Base-by-base conservation (phyloP, 2,329 filamentous ascomycete genomes). In the Epicoccum nigrum region DNA sequence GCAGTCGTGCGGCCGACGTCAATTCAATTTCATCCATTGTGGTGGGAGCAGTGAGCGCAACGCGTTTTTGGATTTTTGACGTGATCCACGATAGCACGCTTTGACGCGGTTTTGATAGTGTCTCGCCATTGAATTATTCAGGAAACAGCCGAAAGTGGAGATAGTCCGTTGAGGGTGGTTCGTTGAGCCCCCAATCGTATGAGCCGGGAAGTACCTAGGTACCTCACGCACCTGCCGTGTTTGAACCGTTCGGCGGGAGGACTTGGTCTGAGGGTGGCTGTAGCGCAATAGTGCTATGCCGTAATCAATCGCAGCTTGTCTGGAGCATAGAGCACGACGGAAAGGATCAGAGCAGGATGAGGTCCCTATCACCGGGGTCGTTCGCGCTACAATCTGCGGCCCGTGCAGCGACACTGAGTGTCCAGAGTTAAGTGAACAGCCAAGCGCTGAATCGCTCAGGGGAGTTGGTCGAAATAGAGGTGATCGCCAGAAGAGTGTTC, bases 301-400 rank as follows among this genome's bases (percentile, higher is more conserved):
- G 59, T 55, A 39, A 54, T 49, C 43, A 38, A 45, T 45, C 51
- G 49, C 19, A 37, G 48, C 32, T 37, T 32, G 27, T 45, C 33
- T 45, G 45, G 42, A 51, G 51, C 35, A 33, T 34, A 49, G 45
- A 54, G 34, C 49, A 56, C 53, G 48, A 34, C 48, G 48, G 54
- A 57, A 53, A 59, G 55, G 56, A 61, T 59, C 52, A 48, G 34
- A 54, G 55, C 44, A 58, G 45, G 38, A 54, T 56, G 48, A 59
- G 49, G 51, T 55, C 54, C 47, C 47, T 49, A 48, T 51, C 38
- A 62, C 62, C 60, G 62, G 62, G 48, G 67, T 68, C 62, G 66
- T 71, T 71, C 67, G 59, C 67, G 67, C 67, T 67, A 70, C 44
- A 38, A 31, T n/a, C 4, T 28, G 43, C 40, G 51, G 63, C 37